Evolutionary conservation across 1,284 basidiomycete genomes (phyloP).

Genomic region (Sporisorium graminicola): DNA sequence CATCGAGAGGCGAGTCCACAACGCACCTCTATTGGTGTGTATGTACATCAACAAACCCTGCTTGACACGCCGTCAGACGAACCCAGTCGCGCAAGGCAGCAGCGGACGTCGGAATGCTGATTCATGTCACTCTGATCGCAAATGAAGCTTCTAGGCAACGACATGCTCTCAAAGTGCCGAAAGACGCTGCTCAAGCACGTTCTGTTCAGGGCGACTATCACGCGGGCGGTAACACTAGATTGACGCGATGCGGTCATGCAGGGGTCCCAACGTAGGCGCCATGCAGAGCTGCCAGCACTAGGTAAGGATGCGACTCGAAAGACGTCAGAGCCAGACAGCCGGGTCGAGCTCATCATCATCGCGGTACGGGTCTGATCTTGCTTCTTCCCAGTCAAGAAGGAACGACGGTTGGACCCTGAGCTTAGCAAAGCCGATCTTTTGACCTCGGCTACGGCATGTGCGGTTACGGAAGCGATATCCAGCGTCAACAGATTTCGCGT

Average conservation of each 20-base stretch:
- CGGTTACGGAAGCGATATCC: constrained; percentile 19
- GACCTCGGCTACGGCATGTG: constrained; percentile 38
- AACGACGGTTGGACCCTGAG: constrained; percentile 13
- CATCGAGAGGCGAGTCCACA: constrained; percentile 8
- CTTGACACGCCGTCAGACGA: neutral
- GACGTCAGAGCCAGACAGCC: constrained; percentile 3
- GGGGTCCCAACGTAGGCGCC: neutral
- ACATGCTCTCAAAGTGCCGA: neutral
- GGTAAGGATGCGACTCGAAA: neutral
- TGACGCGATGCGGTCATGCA: constrained; percentile 4
- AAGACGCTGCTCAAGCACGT: neutral
- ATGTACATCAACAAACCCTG: neutral
- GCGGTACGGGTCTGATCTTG: neutral
- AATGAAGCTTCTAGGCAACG: neutral
- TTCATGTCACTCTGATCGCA: neutral
- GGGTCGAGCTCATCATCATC: constrained; percentile 13
- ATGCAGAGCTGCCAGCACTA: neutral
- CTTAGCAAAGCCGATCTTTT: constrained; percentile 45
- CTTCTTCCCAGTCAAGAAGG: neutral
- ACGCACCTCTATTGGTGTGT: neutral
- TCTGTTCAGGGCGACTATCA: neutral
- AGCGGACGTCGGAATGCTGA: constrained; percentile 8
- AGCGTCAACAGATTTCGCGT: constrained; percentile 7
- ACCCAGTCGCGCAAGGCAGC: neutral
- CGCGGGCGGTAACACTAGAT: neutral